These are phyloP conservation scores for Symbiodinium pilosum DNA, from an alignment of 73 alveolate species.

Conservation along the genomic window DNA sequence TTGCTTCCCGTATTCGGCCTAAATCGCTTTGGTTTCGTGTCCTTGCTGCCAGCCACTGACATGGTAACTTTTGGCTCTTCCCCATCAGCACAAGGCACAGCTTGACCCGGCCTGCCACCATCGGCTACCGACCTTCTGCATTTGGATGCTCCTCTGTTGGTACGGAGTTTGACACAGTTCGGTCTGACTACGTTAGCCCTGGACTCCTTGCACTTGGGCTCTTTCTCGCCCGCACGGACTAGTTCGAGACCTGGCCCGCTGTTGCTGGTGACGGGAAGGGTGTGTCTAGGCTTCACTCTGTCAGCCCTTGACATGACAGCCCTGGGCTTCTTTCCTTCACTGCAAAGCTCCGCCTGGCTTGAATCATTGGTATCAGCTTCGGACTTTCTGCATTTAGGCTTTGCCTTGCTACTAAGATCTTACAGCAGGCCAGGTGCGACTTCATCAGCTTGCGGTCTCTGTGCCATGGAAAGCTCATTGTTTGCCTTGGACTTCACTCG, in stretches of 20 bases:
- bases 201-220: conserved; percentile 27
- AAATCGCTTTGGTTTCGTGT: neutral
- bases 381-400: neutral
- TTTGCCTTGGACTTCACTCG: conserved; percentile 8
- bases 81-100: neutral
- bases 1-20: neutral
- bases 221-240: neutral
- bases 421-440: neutral
- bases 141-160: neutral
- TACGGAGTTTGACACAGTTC: neutral
- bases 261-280: neutral
- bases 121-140: neutral
- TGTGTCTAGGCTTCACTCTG: neutral
- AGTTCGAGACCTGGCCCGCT: neutral
- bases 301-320: neutral
- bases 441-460: neutral
- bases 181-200: neutral
- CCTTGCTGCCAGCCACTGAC: conserved; percentile 11
- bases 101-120: neutral
- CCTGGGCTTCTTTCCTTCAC: neutral
- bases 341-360: neutral
- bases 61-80: neutral
- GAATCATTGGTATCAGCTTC: neutral
- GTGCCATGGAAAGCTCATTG: conserved; percentile 11
- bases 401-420: neutral